Conservation (phyloP, 2,329 filamentous ascomycete species). For the Aspergillus fructus region DNA sequence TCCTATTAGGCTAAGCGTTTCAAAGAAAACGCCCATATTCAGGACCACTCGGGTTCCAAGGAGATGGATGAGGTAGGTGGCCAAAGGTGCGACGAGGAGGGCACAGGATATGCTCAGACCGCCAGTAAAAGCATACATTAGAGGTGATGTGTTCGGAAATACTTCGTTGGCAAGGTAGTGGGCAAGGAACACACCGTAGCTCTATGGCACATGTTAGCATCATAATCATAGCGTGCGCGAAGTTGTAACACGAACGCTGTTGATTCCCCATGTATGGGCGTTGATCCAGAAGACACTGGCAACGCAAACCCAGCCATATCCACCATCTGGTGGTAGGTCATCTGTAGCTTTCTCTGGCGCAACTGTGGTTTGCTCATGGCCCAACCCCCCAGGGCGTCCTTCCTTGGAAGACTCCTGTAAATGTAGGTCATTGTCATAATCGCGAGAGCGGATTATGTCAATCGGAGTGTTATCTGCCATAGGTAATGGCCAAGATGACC, state of each 20-base stretch:
- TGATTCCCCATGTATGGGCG: conserved; percentile 73
- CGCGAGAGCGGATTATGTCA: conserved; percentile 28
- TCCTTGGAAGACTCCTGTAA: not conserved
- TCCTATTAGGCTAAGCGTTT: conserved; percentile 55
- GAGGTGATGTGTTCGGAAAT: conserved; percentile 55
- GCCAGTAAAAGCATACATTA: conserved; percentile 62
- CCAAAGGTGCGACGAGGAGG: conserved; percentile 57
- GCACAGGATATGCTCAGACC: conserved; percentile 60
- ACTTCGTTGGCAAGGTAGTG: conserved; percentile 56
- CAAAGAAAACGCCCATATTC: conserved; percentile 55
- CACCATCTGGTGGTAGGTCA: conserved; percentile 52
- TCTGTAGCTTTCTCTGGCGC: conserved; percentile 27
- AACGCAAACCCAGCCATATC: conserved; percentile 65
- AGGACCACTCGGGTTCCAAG: conserved; percentile 56
- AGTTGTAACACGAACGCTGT: conserved; percentile 50
- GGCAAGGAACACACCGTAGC: conserved; percentile 60
- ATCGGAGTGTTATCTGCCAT: conserved; percentile 35
- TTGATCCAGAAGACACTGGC: conserved; percentile 58
- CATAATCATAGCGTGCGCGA: not conserved
- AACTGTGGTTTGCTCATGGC: conserved; percentile 11
- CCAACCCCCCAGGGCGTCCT: not conserved
- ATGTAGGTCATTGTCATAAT: conserved; percentile 10
- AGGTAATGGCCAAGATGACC: not conserved
- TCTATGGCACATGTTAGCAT: conserved; percentile 24
- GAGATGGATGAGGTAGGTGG: conserved; percentile 53